These are phyloP conservation scores for Alternaria solani DNA, from an alignment of 2,329 filamentous ascomycete genomes.

Conservation along the genomic window DNA sequence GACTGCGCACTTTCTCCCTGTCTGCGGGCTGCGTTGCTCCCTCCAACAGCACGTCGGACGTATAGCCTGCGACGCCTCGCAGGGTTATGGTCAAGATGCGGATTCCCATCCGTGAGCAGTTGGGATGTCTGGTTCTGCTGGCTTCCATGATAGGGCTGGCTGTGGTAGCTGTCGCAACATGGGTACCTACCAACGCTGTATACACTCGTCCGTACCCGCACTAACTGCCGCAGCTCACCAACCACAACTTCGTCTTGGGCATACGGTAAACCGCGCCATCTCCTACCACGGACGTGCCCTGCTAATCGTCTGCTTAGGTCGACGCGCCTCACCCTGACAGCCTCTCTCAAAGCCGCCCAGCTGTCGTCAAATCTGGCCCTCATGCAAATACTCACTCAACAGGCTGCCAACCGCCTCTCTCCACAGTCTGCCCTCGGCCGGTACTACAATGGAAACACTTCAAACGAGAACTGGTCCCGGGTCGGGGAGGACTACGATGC, in stretches of 20 bases:
- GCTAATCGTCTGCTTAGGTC: constrained; percentile 48
- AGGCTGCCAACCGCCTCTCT: constrained; percentile 70
- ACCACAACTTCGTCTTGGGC: constrained; percentile 66
- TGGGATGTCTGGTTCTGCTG: constrained; percentile 79
- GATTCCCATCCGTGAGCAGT: constrained; percentile 86
- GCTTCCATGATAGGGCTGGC: constrained; percentile 77
- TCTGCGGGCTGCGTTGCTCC: constrained; percentile 13
- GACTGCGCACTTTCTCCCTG: not conserved
- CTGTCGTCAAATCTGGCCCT: constrained; percentile 80
- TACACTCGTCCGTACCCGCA: constrained; percentile 11
- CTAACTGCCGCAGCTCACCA: constrained; percentile 59
- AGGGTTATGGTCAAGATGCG: constrained; percentile 68
- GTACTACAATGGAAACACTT: constrained; percentile 65
- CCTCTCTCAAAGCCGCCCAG: constrained; percentile 85
- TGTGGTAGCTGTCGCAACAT: constrained; percentile 80
- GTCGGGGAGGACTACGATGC: constrained; percentile 73
- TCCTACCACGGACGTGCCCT: not conserved
- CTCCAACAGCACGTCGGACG: constrained; percentile 8
- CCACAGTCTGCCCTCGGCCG: constrained; percentile 61
- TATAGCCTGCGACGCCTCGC: not conserved
- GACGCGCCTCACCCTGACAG: constrained; percentile 75
- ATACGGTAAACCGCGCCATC: constrained; percentile 55
- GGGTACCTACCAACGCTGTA: constrained; percentile 43
- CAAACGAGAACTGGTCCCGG: constrained; percentile 65
- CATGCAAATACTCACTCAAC: constrained; percentile 76